Evolutionary conservation across 257 asterid species (phyloP), one percentile per base, ranked within the genome.

Genomic region (Fraxinus anomala): DNA sequence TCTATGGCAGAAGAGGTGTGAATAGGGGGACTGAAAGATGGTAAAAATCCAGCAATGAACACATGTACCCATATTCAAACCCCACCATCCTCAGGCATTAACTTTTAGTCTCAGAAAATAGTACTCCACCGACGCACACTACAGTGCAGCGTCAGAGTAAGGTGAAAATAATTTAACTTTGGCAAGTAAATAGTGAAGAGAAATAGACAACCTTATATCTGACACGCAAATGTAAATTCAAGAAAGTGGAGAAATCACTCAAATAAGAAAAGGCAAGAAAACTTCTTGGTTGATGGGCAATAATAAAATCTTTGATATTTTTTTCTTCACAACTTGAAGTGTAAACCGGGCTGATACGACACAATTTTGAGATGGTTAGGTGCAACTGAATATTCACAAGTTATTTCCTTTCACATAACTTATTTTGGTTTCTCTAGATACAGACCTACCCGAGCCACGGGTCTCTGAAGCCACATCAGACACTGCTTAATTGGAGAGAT

Each of bases 211-310:
- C 14, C 30, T 56, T 59, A 10, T 24, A 10, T 63, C 36, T 63
- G 69, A 63, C 69, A 12, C 3, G 14, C 17, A 2, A 63, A 63
- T 23, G 12, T 10, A 63, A 24, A 31, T 2, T 4, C 34, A 66
- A 33, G 14, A 40, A 73, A 24, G 66, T n/a, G 33, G 3, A 47
- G 33, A 21, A 9, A 61, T 23, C 26, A 7, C 33, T 61, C 33
- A 59, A 59, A 59, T 59, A 59, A 59, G 12, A 56, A 56, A 56
- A 21, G 12, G 30, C 26, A 21, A 21, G 28, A 24, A 87, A 56
- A 73, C 37, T 80, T 80, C 79, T 78, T 80, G 75, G 76, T 78
- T 81, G 86, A 74, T 88, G 87, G 82, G 6, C 68, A 77, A 80
- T 86, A 79, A 83, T 79, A 73, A 54, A 71, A 68, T 44, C 79